A percentile compares a stretch with the other conserved stretches of the same genome.
phyloP scores from a whole-genome alignment of 495 filamentous ascomycete genomes.

The Daldinia grandis region DNA sequence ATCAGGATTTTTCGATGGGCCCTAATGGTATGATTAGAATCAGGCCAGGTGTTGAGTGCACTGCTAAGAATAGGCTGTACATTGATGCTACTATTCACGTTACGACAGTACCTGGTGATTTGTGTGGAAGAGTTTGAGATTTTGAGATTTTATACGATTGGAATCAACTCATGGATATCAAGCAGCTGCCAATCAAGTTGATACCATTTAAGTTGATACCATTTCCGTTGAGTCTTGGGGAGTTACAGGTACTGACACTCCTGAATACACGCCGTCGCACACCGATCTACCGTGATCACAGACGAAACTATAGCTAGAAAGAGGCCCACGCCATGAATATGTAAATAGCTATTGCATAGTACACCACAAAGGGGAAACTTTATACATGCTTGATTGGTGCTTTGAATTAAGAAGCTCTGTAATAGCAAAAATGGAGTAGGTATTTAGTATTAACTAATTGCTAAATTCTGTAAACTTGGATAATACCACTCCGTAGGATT shows the following conservation, averaged over 20 bases:
- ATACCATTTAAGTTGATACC: not conserved
- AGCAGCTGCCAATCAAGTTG: not conserved
- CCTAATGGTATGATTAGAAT: conserved; percentile 49
- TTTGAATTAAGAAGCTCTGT: not conserved
- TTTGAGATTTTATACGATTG: not conserved
- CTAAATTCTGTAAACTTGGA: not conserved
- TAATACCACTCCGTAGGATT: not conserved
- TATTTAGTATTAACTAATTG: not conserved
- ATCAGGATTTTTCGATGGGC: conserved; percentile 48
- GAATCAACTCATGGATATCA: not conserved
- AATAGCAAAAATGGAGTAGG: not conserved
- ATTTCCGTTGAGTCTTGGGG: not conserved
- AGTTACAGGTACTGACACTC: not conserved
- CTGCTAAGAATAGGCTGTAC: conserved; percentile 46
- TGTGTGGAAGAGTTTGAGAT: conserved; percentile 4
- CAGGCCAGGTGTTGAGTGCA: conserved; percentile 35
- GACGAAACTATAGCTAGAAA: not conserved
- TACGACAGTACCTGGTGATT: conserved; percentile 37
- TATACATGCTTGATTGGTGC: not conserved
- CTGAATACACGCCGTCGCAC: not conserved
- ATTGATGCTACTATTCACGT: conserved; percentile 49
- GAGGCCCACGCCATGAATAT: not conserved
- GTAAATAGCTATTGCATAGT: not conserved
- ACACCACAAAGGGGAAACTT: not conserved
- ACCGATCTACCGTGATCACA: not conserved